phyloP scores from a whole-genome alignment of 768 basidiomycete genomes.

The Phaeotremella fagi region DNA sequence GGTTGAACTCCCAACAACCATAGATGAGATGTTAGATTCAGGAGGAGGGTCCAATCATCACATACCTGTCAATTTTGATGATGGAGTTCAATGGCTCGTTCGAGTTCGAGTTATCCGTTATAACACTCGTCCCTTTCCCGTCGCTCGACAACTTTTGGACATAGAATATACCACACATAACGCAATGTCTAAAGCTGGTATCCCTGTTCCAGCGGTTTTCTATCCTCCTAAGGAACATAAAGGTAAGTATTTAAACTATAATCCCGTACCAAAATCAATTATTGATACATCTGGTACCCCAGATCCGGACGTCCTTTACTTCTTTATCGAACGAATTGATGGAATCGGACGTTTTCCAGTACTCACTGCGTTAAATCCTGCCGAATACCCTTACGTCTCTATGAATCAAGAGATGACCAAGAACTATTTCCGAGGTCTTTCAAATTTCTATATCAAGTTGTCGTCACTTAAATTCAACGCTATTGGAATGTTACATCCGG shows the following conservation, averaged over 20 bases:
- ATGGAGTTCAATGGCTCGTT: conserved; percentile 13
- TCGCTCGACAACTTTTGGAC: background rate
- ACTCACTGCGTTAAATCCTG: too few species aligned
- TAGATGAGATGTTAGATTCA: background rate
- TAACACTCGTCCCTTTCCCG: background rate
- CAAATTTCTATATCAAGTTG: too few species aligned
- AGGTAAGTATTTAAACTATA: background rate
- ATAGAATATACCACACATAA: conserved; percentile 15
- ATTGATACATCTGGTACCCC: background rate
- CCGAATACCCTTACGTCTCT: too few species aligned
- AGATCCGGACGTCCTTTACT: background rate
- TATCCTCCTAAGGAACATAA: background rate
- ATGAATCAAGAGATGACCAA: background rate
- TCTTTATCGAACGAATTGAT: too few species aligned
- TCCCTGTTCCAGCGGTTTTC: conserved; percentile 2
- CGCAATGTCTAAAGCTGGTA: conserved; percentile 5
- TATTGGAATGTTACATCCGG: too few species aligned
- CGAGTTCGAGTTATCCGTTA: conserved; percentile 7
- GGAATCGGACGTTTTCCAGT: too few species aligned
- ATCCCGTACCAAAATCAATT: background rate
- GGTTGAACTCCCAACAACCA: background rate
- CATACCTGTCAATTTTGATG: conserved; percentile 11
- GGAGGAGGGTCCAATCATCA: conserved; percentile 9
- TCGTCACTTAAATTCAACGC: too few species aligned
- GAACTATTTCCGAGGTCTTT: too few species aligned